Base-by-base conservation (phyloP, 2,329 filamentous ascomycete species). In the Fusarium veterinarium region DNA sequence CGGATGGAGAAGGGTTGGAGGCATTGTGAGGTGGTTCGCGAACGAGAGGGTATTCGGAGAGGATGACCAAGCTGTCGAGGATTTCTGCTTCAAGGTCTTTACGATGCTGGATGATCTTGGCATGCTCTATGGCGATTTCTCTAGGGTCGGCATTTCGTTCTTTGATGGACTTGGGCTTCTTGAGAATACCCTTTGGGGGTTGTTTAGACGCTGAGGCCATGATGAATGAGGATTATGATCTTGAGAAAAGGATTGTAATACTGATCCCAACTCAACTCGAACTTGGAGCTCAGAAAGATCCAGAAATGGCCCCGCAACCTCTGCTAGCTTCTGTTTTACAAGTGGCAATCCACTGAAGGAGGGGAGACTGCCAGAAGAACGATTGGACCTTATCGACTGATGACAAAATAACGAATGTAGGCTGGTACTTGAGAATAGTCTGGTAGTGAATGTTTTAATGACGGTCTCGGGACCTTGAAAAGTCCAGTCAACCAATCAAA, bases 41-140 rank as follows among this genome's bases (percentile, higher is more conserved):
- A 37, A 78, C 77, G 31, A 81, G 79, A 1, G 90, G 88, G 23
- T 87, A 86, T 56, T 88, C 91, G 72, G 93, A 90, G 8, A 97
- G 91, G 19, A 88, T 84, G 75, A 97, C 88, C 69, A 95, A 90
- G 76, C 88, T 87, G 73, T 91, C 87, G 62, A 95, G 86, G 72
- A 98, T 95, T 71, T 91, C 83, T 42, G 89, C 84, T 82, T 97
- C 92, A 73, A 93, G 87, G 53, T 93, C 90, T 81, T 95, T 97
- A 78, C 93, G 93, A 75, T 93, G 88, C 81, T 97, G 93, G 57
- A 98, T 91, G 60, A 94, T 89, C 74, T 88, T 88, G 45, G 95
- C 95, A 84, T 98, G 95, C 77, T 94, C 90, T 66, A 96, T 84
- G 55, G 95, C 95, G 62, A 94, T 88, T 66, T 91, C 88, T 66